These are phyloP conservation scores for Cenococcum geophilum DNA, from an alignment of 495 filamentous ascomycete species.

Conservation along the genomic window DNA sequence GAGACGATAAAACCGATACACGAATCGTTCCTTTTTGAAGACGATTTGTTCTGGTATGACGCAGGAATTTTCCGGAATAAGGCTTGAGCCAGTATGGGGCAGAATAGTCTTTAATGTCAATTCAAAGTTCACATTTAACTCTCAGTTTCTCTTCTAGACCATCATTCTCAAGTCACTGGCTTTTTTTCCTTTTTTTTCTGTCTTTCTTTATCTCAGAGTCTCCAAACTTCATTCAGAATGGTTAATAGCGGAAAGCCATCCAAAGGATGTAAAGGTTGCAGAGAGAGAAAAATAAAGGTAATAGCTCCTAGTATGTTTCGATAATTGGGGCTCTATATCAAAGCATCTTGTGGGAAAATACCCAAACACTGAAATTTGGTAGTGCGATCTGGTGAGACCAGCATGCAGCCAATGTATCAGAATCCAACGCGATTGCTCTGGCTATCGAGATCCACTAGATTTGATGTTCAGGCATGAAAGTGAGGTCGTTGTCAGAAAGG, in stretches of 20 bases:
- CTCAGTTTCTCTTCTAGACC: too few species aligned
- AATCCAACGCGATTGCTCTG: background rate
- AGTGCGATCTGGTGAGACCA: background rate
- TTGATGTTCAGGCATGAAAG: background rate
- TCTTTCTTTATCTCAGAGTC: background rate
- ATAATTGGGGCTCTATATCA: too few species aligned
- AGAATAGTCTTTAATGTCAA: too few species aligned
- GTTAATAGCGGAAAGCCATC: constrained; percentile 23
- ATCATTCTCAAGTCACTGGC: background rate
- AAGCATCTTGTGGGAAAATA: too few species aligned
- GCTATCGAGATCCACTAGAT: constrained; percentile 1
- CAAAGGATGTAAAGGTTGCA: constrained; percentile 21
- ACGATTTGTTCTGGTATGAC: too few species aligned
- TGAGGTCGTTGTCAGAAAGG: background rate
- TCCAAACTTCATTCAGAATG: constrained; percentile 3
- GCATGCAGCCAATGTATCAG: background rate
- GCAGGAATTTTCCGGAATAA: too few species aligned
- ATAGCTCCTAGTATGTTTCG: too few species aligned
- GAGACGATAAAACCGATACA: too few species aligned
- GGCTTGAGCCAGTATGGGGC: too few species aligned
- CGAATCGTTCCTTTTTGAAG: too few species aligned
- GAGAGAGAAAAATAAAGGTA: constrained; percentile 23
- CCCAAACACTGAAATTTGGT: too few species aligned
- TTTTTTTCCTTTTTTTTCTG: background rate
- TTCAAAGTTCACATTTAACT: too few species aligned